These are phyloP conservation scores for Candida pseudoviswanathii DNA, from an alignment of 1,139 yeast genomes.

Conservation along the genomic window DNA sequence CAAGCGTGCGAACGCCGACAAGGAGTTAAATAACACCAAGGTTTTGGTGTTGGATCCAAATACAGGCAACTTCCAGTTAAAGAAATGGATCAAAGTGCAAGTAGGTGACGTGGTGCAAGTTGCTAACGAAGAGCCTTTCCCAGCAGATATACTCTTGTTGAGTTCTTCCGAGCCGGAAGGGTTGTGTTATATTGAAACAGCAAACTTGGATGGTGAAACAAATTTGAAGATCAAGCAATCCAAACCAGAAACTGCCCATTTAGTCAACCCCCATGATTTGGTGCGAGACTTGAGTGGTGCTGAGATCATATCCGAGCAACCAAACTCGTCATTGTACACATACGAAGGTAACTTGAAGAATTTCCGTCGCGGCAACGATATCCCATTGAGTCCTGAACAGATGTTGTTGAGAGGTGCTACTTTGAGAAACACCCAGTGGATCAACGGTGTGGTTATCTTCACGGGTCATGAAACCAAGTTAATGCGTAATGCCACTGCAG, in stretches of 20 bases:
- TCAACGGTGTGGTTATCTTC: conserved; percentile 89
- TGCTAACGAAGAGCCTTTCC: conserved; percentile 85
- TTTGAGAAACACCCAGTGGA: conserved; percentile 91
- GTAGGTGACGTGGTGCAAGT: conserved; percentile 93
- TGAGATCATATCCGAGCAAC: conserved; percentile 78
- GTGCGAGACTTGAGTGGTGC: conserved; percentile 34
- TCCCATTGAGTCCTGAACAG: conserved; percentile 87
- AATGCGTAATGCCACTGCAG: conserved; percentile 98
- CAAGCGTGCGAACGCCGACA: conserved; percentile 86
- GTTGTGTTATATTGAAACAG: conserved; percentile 94
- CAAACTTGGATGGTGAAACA: conserved; percentile 97
- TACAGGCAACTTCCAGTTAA: conserved; percentile 61
- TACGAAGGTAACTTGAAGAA: conserved; percentile 82
- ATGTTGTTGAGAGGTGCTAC: conserved; percentile 93
- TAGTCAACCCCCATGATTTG: conserved; percentile 70
- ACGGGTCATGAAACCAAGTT: conserved; percentile 98
- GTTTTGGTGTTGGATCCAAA: conserved; percentile 67
- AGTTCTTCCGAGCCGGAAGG: conserved; percentile 98
- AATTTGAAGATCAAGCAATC: conserved; percentile 94
- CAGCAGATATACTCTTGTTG: conserved; percentile 85
- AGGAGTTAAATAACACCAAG: conserved; percentile 79
- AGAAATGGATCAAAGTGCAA: conserved; percentile 82
- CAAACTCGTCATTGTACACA: conserved; percentile 91
- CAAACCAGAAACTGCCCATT: conserved; percentile 69
- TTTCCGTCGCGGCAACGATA: conserved; percentile 38